Base-by-base conservation (phyloP, 257 asterid genomes). In the Nicotiana benthamiana region DNA sequence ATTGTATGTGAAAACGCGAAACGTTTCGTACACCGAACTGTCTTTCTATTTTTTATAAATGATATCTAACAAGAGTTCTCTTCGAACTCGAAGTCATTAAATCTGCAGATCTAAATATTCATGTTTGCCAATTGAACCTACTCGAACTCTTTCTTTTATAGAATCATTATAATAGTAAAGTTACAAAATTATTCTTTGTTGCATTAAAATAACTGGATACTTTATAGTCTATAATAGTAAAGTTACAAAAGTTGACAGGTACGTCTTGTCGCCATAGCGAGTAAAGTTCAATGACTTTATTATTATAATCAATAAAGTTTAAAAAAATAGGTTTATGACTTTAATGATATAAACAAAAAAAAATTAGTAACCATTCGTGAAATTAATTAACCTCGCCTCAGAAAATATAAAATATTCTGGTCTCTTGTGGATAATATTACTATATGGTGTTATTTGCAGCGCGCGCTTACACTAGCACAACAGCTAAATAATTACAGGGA, bases 401-500 rank as follows among this genome's bases (percentile, higher is more conserved):
- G 30, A 28, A 28, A 1, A 4, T 15, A 10, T n/a, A 16, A 34
- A 10, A 67, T 67, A 11, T 0, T 40, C 3, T 40, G 22, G 6
- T 62, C 20, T 20, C 18, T 30, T 3, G 27, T 9, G n/a, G 52
- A 27, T 72, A 20, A 27, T 36, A 32, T 9, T 24, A 48, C 1
- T 22, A 27, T 27, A 67, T 10, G 30, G 17, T 56, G 6, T 0
- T 27, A 12, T 67, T 66, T 86, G 89, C 93, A 94, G 98, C 77
- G 91, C 17, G 91, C 97, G 2, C 52, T 94, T 60, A 74, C 97
- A 46, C 80, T 94, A 85, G 34, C 89, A 67, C 94, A 85, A 53
- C 98, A 94, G 88, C 65, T 94, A 26, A 28, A 67, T 36, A 77
- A 90, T 75, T 94, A 94, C 86, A 86, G 66, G 66, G 91, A 92